Conservation (phyloP, 2,329 filamentous ascomycete species). For the Penicillium sp. region DNA sequence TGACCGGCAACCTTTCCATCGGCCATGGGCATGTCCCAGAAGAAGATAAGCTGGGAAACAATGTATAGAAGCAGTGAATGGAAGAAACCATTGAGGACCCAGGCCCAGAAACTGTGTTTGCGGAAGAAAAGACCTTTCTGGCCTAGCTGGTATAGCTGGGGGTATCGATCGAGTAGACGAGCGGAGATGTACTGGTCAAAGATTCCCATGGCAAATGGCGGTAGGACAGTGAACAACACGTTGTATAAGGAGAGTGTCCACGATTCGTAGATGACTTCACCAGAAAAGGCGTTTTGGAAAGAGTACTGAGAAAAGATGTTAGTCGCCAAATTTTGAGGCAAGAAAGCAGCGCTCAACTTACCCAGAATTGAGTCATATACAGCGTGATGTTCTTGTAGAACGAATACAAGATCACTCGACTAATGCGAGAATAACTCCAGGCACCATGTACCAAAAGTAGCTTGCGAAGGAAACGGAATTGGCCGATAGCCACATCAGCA, state of each 20-base stretch:
- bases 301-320: slow-evolving; percentile 67
- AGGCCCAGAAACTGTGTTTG: slow-evolving; percentile 87
- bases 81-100: slow-evolving; percentile 94
- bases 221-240: slow-evolving; percentile 93
- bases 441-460: slow-evolving; percentile 91
- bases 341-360: slow-evolving; percentile 52
- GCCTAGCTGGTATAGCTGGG: slow-evolving; percentile 90
- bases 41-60: slow-evolving; percentile 79
- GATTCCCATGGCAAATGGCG: slow-evolving; percentile 91
- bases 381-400: slow-evolving; percentile 99
- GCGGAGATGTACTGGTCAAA: slow-evolving; percentile 98
- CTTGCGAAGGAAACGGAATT: slow-evolving; percentile 94
- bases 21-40: slow-evolving; percentile 73
- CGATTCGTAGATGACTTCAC: slow-evolving; percentile 97
- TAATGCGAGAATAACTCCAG: slow-evolving; percentile 97
- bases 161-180: slow-evolving; percentile 89
- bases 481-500: slow-evolving; percentile 92
- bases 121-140: slow-evolving; percentile 94
- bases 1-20: slow-evolving; percentile 87
- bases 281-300: slow-evolving; percentile 98
- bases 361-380: slow-evolving; percentile 99
- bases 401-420: slow-evolving; percentile 95
- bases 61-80: slow-evolving; percentile 94
- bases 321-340: slow-evolving; percentile 7
- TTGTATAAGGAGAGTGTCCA: slow-evolving; percentile 99